Base-by-base conservation (phyloP, 352 stramenopile genomes). In the Salisapilia sapeloensis region DNA sequence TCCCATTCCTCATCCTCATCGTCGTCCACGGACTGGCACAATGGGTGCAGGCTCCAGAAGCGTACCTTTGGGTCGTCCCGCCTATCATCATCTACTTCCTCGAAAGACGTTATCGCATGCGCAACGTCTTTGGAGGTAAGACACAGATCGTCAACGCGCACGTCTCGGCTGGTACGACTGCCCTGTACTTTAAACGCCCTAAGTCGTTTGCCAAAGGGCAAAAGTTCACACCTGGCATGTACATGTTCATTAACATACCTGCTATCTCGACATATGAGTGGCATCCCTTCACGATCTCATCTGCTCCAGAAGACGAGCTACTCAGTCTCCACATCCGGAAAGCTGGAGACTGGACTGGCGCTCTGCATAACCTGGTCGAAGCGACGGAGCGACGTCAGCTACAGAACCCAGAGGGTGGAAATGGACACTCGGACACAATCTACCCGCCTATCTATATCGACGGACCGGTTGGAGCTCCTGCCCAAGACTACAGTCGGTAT, bases 221-320 rank as follows among this genome's bases (percentile, higher is more conserved):
- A 24, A 44, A 62, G 4, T 80, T 72, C 43, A 39, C 61, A 24
- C 60, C 67, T 3, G 64, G 67, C 3, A 80, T 83, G 67, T 93
- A 93, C 44, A 57, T 80, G 20, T 92, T 75, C 37, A 29, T 93
- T 12, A 82, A 91, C 30, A 53, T 93, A 10, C 75, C 77, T 1
- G 30, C 55, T 12, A 60, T 93, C 42, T 84, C 71, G 6, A 44
- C 58, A 25, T 63, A 65, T 20, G 62, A 92, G 51, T 92, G 77
- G 77, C 80, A 93, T 55, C 77, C 80, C 20, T 94, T 92, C 46
- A 92, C 70, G 20, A 69, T 94, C 35, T 86, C 74, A n/a, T 86
- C 66, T 3, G 74, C 72, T 0, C 78, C 78, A 0, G 48, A 76
- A 33, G 70, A 92, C 38, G 43, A 56, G 6, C 69, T 64, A 26